Evolutionary conservation across 192 early-diverging fungal genomes (phyloP).

Genomic region (Linderina pennispora): DNA sequence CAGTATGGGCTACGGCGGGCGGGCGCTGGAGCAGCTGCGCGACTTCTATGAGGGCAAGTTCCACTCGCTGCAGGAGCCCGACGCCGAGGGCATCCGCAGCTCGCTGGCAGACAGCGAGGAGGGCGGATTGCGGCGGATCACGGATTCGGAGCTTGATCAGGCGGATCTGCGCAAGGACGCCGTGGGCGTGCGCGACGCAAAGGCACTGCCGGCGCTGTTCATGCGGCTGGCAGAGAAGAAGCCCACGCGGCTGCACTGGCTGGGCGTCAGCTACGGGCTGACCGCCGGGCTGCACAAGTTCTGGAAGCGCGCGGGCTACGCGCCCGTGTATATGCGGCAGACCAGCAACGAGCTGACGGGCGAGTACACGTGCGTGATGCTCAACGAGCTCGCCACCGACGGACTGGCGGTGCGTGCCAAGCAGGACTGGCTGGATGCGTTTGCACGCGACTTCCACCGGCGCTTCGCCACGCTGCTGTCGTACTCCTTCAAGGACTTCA

Average conservation of each 20-base stretch:
- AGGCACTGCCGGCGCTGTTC: slow-evolving; percentile 89
- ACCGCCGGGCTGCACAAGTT: slow-evolving; percentile 89
- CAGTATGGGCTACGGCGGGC: slow-evolving; percentile 93
- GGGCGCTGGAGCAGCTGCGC: slow-evolving; percentile 81
- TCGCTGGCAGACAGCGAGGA: slow-evolving; percentile 50
- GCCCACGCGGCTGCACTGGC: slow-evolving; percentile 79
- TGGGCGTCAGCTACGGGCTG: slow-evolving; percentile 94
- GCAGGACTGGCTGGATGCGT: slow-evolving; percentile 77
- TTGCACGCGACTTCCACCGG: slow-evolving; percentile 86
- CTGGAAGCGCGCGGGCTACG: slow-evolving; percentile 88
- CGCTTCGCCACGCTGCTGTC: slow-evolving; percentile 85
- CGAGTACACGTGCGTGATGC: slow-evolving; percentile 97
- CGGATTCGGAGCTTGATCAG: slow-evolving; percentile 51
- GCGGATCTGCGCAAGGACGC: slow-evolving; percentile 64
- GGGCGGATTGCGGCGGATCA: slow-evolving; percentile 47
- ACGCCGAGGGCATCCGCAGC: slow-evolving; percentile 45
- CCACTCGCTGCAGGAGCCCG: slow-evolving; percentile 50
- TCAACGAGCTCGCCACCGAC: slow-evolving; percentile 62
- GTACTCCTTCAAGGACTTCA: slow-evolving; percentile 83
- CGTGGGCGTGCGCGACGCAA: slow-evolving; percentile 79
- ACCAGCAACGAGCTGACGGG: slow-evolving; percentile 96
- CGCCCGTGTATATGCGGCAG: slow-evolving; percentile 93
- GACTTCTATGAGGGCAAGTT: slow-evolving; percentile 84
- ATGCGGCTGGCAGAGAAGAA: slow-evolving; percentile 77
- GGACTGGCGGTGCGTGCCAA: slow-evolving; percentile 45